phyloP scores from a whole-genome alignment of 148 eudicot species.

The Camellia granthamiana region DNA sequence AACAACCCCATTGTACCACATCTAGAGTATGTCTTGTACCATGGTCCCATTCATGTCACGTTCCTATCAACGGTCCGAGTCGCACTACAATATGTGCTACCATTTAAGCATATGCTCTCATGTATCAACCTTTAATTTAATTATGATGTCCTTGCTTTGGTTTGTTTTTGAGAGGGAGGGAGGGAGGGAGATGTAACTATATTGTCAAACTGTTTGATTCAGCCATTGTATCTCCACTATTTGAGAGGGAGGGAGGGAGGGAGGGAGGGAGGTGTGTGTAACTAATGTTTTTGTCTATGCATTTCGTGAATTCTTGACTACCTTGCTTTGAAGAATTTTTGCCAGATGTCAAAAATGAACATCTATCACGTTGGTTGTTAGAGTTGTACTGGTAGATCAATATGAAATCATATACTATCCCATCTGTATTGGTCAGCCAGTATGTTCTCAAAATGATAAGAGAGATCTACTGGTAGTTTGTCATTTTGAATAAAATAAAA shows the following conservation, averaged over 20 bases:
- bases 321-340: conserved; percentile 4
- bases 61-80: not conserved
- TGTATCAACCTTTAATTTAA: not conserved
- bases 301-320: not conserved
- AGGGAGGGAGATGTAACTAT: conserved; percentile 1
- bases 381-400: too few species aligned
- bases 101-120: not conserved
- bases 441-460: too few species aligned
- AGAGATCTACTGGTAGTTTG: too few species aligned
- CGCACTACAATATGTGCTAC: not conserved
- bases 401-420: too few species aligned
- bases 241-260: not conserved
- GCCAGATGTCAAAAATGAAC: too few species aligned
- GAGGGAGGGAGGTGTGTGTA: too few species aligned
- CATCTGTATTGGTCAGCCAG: too few species aligned
- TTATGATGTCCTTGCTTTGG: not conserved
- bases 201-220: not conserved
- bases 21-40: not conserved
- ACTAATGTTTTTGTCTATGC: not conserved
- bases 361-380: too few species aligned
- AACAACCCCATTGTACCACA: not conserved
- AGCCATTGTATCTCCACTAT: not conserved
- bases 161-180: conserved; percentile 9
- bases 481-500: too few species aligned
- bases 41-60: not conserved